phyloP scores from a whole-genome alignment of 1,284 basidiomycete species.

The Austroboletus niveus region DNA sequence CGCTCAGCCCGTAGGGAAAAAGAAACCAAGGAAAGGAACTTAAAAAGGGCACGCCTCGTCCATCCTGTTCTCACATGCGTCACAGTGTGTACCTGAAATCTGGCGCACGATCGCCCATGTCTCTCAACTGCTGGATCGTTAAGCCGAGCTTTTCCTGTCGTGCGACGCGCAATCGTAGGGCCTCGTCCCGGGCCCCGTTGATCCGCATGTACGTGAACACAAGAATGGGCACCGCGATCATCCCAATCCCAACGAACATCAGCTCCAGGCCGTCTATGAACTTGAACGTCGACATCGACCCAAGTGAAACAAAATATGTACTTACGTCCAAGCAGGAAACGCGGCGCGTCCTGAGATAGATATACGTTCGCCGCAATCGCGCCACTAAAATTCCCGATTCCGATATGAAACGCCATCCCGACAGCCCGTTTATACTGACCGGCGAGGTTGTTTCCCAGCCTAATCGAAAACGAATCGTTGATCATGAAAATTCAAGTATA shows the following conservation, averaged over 20 bases:
- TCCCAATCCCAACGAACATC: constrained; percentile 65
- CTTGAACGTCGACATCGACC: background rate
- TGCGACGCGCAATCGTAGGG: constrained; percentile 31
- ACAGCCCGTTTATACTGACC: constrained; percentile 51
- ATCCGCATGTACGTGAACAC: constrained; percentile 53
- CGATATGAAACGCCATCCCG: constrained; percentile 44
- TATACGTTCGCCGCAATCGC: constrained; percentile 53
- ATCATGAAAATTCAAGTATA: background rate
- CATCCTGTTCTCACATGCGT: constrained; percentile 4
- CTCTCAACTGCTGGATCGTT: constrained; percentile 23
- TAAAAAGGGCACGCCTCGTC: too few species aligned
- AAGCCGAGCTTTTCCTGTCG: constrained; percentile 27
- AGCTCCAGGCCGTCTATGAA: constrained; percentile 57
- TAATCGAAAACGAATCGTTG: constrained; percentile 8
- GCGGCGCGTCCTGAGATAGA: constrained; percentile 54
- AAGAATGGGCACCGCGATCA: constrained; percentile 49
- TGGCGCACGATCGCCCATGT: constrained; percentile 61
- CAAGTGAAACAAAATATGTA: constrained; percentile 21
- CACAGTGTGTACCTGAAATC: constrained; percentile 63
- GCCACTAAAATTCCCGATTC: constrained; percentile 42
- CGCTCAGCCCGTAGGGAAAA: background rate
- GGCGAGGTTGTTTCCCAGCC: constrained; percentile 46
- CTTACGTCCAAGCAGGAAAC: constrained; percentile 56
- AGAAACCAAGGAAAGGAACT: too few species aligned
- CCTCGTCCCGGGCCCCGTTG: constrained; percentile 47